Evolutionary conservation across 2,329 filamentous ascomycete species (phyloP), one percentile per base, ranked within the genome.

Genomic region (Macrophomina phaseolina): DNA sequence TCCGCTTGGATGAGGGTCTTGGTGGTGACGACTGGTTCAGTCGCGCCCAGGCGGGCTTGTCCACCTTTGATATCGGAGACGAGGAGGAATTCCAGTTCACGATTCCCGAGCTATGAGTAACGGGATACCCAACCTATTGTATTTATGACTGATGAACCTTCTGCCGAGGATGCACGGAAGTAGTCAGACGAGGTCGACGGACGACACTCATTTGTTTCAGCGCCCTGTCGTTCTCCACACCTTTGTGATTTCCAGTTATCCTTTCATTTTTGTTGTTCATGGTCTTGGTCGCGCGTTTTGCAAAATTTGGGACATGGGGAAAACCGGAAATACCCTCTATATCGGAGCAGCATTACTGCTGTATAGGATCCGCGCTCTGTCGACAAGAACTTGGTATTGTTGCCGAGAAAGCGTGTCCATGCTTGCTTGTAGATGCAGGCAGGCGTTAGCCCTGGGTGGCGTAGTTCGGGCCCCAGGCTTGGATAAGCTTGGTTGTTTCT

Each of bases 61-160:
- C 40, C 12, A 45, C 40, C 4, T 42, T 32, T 48, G 76, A 66
- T 64, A 75, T 14, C 9, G 53, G 38, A 28, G 69, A 73, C 18
- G 65, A 70, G 32, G 72, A 74, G 28, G 75, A 74, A 11, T 69
- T 69, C 49, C 60, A 64, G 28, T 61, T 69, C 48, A 55, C 42
- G 4, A n/a, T 69, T 11, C 61, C 65, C 6, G 55, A 60, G n/a
- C 16, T 23, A 16, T 62, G 28, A 23, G n/a, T 23, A 18, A 16
- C 6, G 4, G 36, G 11, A 12, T 8, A 38, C 3, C 23, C 23
- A 23, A 16, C 6, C 12, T 6, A 14, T 16, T 62, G 23, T 1
- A 23, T 16, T 23, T 14, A 23, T 36, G 45, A 48, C 9, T 48
- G n/a, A 49, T 9, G 34, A 42, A 16, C 5, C 36, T 40, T 23